Conservation (phyloP, 495 filamentous ascomycete species). For the Bryoglossum gracile region DNA sequence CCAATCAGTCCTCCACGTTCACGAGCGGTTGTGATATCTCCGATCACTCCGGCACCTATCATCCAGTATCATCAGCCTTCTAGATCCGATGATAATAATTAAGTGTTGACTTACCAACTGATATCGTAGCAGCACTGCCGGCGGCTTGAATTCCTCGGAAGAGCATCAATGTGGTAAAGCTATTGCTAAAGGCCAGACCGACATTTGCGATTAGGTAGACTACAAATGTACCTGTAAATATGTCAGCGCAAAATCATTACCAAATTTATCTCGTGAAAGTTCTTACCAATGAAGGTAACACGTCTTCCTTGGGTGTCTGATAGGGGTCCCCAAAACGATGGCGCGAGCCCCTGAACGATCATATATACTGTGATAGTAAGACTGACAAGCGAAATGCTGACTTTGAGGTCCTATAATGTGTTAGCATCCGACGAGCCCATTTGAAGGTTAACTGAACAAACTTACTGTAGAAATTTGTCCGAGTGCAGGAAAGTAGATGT, state of each 20-base stretch:
- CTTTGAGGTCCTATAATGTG: slow-evolving; percentile 22
- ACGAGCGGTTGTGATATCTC: slow-evolving; percentile 44
- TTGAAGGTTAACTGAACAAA: background rate
- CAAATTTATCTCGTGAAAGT: background rate
- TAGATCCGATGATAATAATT: background rate
- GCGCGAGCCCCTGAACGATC: slow-evolving; percentile 24
- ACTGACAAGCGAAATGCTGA: slow-evolving; percentile 28
- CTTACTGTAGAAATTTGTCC: slow-evolving; percentile 12
- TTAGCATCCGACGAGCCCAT: slow-evolving; percentile 13
- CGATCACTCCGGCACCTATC: slow-evolving; percentile 42
- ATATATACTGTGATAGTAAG: slow-evolving; percentile 34
- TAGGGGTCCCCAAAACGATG: slow-evolving; percentile 41
- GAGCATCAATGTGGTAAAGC: slow-evolving; percentile 49
- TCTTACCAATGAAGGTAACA: slow-evolving; percentile 41
- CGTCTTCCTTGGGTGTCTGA: slow-evolving; percentile 50
- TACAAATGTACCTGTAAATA: slow-evolving; percentile 34
- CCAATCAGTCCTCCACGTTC: slow-evolving; percentile 50
- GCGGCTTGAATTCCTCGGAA: slow-evolving; percentile 54
- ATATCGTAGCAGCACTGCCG: slow-evolving; percentile 47
- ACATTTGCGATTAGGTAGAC: slow-evolving; percentile 55
- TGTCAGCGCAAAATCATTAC: background rate
- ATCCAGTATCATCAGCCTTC: background rate
- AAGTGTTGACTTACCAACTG: slow-evolving; percentile 32
- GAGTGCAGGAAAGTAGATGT: slow-evolving; percentile 38
- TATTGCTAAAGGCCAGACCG: slow-evolving; percentile 50